These are phyloP conservation scores for Cryptosporidium bovis DNA, from an alignment of 169 alveolate genomes.

Conservation along the genomic window DNA sequence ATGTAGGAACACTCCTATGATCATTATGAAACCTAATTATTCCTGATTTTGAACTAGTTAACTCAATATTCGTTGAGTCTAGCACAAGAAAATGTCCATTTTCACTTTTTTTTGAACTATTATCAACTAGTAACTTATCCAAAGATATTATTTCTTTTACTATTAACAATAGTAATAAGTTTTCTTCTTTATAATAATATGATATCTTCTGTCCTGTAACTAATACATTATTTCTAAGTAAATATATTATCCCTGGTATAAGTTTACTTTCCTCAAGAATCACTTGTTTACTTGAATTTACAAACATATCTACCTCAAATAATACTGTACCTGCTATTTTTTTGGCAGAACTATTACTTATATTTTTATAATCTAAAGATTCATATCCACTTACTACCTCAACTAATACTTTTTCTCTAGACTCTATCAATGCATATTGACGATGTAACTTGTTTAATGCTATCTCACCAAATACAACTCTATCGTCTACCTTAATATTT, in stretches of 20 bases:
- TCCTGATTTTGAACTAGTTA: conserved; percentile 70
- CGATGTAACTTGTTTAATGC: conserved; percentile 80
- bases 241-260: conserved; percentile 68
- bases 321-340: conserved; percentile 77
- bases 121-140: conserved; percentile 16
- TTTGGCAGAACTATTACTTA: conserved; percentile 73
- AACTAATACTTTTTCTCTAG: conserved; percentile 75
- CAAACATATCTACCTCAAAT: conserved; percentile 77
- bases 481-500: conserved; percentile 75
- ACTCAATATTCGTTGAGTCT: conserved; percentile 75
- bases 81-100: conserved; percentile 73
- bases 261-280: conserved; percentile 74
- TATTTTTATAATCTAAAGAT: conserved; percentile 44
- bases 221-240: conserved; percentile 75
- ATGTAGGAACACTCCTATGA: conserved; percentile 76
- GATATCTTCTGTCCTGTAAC: conserved; percentile 78
- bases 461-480: conserved; percentile 78
- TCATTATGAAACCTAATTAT: conserved; percentile 74
- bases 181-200: conserved; percentile 74
- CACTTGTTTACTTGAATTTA: conserved; percentile 75
- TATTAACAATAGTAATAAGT: conserved; percentile 71
- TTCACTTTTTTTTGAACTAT: conserved; percentile 9
- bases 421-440: conserved; percentile 76
- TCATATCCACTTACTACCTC: conserved; percentile 70
- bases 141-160: conserved; percentile 75